Evolutionary conservation across 768 basidiomycete species (phyloP).

Genomic region (Dictyophora rubrovolvata): DNA sequence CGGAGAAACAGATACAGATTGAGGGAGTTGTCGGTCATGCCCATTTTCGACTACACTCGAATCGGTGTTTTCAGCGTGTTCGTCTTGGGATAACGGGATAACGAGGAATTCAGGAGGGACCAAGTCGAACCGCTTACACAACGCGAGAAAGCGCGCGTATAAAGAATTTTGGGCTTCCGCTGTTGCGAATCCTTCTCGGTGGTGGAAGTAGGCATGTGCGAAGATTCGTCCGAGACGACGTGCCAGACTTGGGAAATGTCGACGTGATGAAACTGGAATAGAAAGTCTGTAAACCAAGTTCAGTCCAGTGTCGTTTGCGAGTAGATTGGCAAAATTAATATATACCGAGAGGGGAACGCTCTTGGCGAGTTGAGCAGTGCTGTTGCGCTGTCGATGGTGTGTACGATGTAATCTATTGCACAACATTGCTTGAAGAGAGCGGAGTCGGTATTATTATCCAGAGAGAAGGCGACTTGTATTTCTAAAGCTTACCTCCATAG

Average conservation of each 20-base stretch:
- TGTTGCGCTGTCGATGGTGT: constrained; percentile 88
- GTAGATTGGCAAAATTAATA: background rate
- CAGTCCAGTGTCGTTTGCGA: constrained; percentile 10
- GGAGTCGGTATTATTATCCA: background rate
- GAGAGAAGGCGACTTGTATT: background rate
- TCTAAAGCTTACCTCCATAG: constrained; percentile 58
- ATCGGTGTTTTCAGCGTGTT: background rate
- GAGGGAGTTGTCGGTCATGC: background rate
- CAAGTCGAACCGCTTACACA: constrained; percentile 70
- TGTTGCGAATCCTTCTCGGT: constrained; percentile 84
- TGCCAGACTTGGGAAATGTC: constrained; percentile 85
- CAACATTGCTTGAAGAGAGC: constrained; percentile 65
- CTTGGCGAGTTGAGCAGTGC: constrained; percentile 84
- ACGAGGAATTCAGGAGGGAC: constrained; percentile 79
- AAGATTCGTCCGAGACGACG: constrained; percentile 91
- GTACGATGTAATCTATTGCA: constrained; percentile 92
- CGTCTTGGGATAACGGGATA: constrained; percentile 37
- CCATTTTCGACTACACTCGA: background rate
- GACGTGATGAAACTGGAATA: constrained; percentile 68
- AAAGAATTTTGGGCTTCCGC: constrained; percentile 85
- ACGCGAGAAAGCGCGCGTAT: constrained; percentile 81
- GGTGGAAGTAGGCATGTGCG: constrained; percentile 92
- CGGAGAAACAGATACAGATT: background rate
- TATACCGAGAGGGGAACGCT: constrained; percentile 84
- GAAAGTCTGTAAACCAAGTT: constrained; percentile 43